These are phyloP conservation scores for Cardamine chenopodiifolia DNA, from an alignment of 345 rosid genomes.

Conservation along the genomic window DNA sequence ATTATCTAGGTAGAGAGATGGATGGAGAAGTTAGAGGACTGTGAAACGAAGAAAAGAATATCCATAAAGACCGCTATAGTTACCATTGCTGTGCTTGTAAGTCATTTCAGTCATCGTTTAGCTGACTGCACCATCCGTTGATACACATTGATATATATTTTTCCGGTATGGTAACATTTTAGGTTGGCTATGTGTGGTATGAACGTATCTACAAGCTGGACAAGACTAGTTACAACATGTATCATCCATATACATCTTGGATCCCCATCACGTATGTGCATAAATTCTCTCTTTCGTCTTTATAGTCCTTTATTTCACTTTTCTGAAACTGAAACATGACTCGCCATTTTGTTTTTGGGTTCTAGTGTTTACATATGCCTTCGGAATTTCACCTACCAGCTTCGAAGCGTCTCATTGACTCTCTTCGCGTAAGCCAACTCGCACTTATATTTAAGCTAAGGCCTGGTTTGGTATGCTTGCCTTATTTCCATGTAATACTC, in stretches of 20 bases:
- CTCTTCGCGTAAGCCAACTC: constrained; percentile 74
- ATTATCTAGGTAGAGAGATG: constrained; percentile 82
- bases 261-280: constrained; percentile 90
- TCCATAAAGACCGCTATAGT: constrained; percentile 68
- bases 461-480: constrained; percentile 10
- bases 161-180: constrained; percentile 7
- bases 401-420: constrained; percentile 70
- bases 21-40: constrained; percentile 97
- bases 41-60: constrained; percentile 68
- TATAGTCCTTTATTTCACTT: constrained; percentile 1
- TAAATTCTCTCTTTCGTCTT: not conserved
- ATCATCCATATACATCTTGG: constrained; percentile 99
- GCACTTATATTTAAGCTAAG: constrained; percentile 13
- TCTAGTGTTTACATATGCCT: constrained; percentile 87
- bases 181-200: constrained; percentile 97
- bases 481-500: constrained; percentile 11
- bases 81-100: constrained; percentile 57
- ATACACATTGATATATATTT: constrained; percentile 7
- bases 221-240: constrained; percentile 86
- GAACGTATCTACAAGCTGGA: constrained; percentile 92
- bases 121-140: not conserved
- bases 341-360: constrained; percentile 29
- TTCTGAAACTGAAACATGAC: constrained; percentile 21
- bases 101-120: constrained; percentile 40
- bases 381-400: constrained; percentile 85